Evolutionary conservation across 768 basidiomycete genomes (phyloP).

Genomic region (Boletus vermiculosoides): DNA sequence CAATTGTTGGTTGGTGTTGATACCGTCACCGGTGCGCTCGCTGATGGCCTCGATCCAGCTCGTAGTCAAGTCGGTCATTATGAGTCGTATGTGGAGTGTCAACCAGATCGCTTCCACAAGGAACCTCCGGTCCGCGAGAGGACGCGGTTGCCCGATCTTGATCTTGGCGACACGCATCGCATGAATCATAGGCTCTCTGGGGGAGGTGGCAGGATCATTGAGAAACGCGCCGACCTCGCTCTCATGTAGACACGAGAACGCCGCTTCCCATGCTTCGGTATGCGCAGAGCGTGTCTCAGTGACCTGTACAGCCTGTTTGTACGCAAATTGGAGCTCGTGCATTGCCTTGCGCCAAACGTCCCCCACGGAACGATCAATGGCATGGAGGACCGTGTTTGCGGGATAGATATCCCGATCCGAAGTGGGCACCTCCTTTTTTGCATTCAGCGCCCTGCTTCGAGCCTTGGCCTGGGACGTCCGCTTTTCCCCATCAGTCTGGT

Average conservation of each 20-base stretch:
- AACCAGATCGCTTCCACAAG: slow-evolving; percentile 59
- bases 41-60: slow-evolving; percentile 39
- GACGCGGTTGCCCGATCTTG: slow-evolving; percentile 55
- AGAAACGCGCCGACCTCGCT: slow-evolving; percentile 41
- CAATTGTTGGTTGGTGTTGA: slow-evolving; percentile 28
- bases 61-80: slow-evolving; percentile 44
- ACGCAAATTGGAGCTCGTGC: slow-evolving; percentile 37
- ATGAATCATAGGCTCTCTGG: slow-evolving; percentile 43
- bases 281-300: slow-evolving; percentile 54
- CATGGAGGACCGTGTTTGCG: slow-evolving; percentile 22
- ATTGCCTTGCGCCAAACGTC: slow-evolving; percentile 42
- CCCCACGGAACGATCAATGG: slow-evolving; percentile 32
- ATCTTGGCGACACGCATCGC: slow-evolving; percentile 52
- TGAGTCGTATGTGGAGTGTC: slow-evolving; percentile 52
- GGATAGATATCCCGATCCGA: slow-evolving; percentile 31
- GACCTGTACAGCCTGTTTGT: slow-evolving; percentile 40
- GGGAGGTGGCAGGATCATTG: slow-evolving; percentile 34
- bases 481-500: slow-evolving; percentile 3
- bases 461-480: slow-evolving; percentile 4
- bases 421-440: slow-evolving; percentile 22
- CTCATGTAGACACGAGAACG: slow-evolving; percentile 51
- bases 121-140: slow-evolving; percentile 58
- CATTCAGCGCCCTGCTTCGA: slow-evolving; percentile 16
- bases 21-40: slow-evolving; percentile 18
- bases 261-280: slow-evolving; percentile 57